Conservation (phyloP, 1,139 yeast species). For the Scheffersomyces illinoinensis region DNA sequence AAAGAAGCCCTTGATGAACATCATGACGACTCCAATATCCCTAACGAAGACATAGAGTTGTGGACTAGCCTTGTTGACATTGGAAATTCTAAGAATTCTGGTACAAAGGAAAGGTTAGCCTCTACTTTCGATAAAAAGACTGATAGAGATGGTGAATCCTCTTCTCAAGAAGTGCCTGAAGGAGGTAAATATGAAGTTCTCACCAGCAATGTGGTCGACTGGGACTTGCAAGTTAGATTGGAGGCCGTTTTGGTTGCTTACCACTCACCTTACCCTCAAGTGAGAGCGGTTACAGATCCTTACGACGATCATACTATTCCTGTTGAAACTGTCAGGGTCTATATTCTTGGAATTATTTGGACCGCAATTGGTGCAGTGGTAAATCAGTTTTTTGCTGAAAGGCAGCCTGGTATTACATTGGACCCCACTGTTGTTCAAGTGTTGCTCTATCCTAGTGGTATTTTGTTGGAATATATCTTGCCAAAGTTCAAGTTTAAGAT, state of each 20-base stretch:
- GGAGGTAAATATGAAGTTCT: neutral
- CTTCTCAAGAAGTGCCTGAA: neutral
- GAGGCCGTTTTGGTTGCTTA: constrained; percentile 40
- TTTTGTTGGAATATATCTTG: constrained; percentile 15
- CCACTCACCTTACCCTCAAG: constrained; percentile 66
- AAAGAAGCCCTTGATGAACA: constrained; percentile 17
- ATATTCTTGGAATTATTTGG: constrained; percentile 57
- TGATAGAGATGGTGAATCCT: neutral
- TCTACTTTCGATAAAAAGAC: neutral
- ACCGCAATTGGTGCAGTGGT: constrained; percentile 54
- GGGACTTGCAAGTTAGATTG: constrained; percentile 16
- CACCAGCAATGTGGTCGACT: constrained; percentile 8
- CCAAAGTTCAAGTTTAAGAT: constrained; percentile 17
- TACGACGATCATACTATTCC: constrained; percentile 50
- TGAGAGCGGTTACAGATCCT: constrained; percentile 57
- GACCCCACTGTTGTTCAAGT: constrained; percentile 50
- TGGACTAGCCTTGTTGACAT: constrained; percentile 6
- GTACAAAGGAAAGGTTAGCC: too few relatives aligned
- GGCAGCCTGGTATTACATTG: constrained; percentile 52
- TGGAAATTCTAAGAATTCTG: neutral
- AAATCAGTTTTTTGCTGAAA: constrained; percentile 58
- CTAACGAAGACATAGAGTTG: constrained; percentile 17
- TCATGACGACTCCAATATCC: constrained; percentile 25
- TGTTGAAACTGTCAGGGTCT: constrained; percentile 59
- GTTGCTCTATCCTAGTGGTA: constrained; percentile 59